A percentile compares a stretch with the other conserved stretches of the same genome.
phyloP scores from a whole-genome alignment of 2,329 filamentous ascomycete genomes.

The Sclerotinia borealis region DNA sequence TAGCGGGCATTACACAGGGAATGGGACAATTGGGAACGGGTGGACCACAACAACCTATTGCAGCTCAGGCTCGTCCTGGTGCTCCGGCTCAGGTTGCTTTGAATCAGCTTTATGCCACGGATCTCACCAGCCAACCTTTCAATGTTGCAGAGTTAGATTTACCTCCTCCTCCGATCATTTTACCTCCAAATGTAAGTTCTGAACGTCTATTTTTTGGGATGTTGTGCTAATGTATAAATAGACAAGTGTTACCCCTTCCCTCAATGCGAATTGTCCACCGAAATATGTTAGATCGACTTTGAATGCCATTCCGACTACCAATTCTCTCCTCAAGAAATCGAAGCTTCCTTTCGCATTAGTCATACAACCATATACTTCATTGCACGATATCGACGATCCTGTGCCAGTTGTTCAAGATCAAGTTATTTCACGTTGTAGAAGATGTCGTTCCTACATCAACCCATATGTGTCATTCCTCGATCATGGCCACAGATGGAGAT shows the following conservation, averaged over 20 bases:
- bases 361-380: constrained; percentile 88
- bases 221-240: constrained; percentile 41
- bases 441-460: constrained; percentile 96
- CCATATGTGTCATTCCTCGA: constrained; percentile 95
- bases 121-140: constrained; percentile 87
- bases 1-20: constrained; percentile 71
- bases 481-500: constrained; percentile 95
- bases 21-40: constrained; percentile 74
- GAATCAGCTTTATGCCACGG: constrained; percentile 88
- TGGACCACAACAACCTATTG: constrained; percentile 32
- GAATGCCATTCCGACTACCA: constrained; percentile 87
- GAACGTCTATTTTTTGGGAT: neutral
- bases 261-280: constrained; percentile 81
- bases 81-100: constrained; percentile 50
- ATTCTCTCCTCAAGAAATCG: constrained; percentile 92
- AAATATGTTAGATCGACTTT: constrained; percentile 95
- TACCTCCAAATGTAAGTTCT: constrained; percentile 82
- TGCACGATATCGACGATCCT: constrained; percentile 87
- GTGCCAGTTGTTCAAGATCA: constrained; percentile 93
- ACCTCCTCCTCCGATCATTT: constrained; percentile 81
- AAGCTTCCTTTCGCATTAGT: constrained; percentile 92
- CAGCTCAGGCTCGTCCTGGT: constrained; percentile 43
- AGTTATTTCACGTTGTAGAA: constrained; percentile 91
- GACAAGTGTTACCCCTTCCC: constrained; percentile 87
- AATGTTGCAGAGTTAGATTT: constrained; percentile 89